Percentiles rank a stretch among this genome's conserved stretches.
Conservation (phyloP, 805 yeast genomes). For the Vanderwaltozyma tropicalis region DNA sequence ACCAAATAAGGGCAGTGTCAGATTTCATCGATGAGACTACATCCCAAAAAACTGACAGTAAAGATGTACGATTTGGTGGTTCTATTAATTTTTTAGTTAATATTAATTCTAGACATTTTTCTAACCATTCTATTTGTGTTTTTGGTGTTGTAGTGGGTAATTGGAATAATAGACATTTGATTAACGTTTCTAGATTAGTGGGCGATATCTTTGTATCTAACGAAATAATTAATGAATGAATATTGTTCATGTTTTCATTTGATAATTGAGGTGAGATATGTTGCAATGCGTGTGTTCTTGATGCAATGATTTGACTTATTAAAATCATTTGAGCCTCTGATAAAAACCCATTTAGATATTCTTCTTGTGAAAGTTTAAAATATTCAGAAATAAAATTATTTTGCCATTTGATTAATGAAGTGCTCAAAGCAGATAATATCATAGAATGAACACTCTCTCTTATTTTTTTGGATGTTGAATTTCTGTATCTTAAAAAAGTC, state of each 20-base stretch:
- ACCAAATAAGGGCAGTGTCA: constrained; percentile 20
- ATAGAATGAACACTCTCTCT: constrained; percentile 20
- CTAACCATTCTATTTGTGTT: constrained; percentile 16
- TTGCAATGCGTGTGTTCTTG: constrained; percentile 6
- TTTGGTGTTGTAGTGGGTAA: constrained; percentile 3
- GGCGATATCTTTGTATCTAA: neutral
- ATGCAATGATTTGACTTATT: constrained; percentile 11
- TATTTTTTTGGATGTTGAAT: constrained; percentile 7
- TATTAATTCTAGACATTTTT: constrained; percentile 15
- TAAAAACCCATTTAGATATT: constrained; percentile 7
- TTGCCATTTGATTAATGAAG: constrained; percentile 11
- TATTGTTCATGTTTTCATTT: neutral
- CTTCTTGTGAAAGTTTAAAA: constrained; percentile 9
- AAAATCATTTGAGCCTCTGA: constrained; percentile 14
- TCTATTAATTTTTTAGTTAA: constrained; percentile 3
- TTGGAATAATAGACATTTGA: constrained; percentile 17
- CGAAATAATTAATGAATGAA: neutral
- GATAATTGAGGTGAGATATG: constrained; percentile 6
- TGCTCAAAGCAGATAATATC: constrained; percentile 6
- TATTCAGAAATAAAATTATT: constrained; percentile 8
- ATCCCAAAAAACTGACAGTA: constrained; percentile 16
- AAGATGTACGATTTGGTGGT: constrained; percentile 2
- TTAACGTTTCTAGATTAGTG: constrained; percentile 3
- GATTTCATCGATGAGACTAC: constrained; percentile 10
- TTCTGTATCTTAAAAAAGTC: constrained; percentile 5